These are phyloP conservation scores for Mimosa bimucronata DNA, from an alignment of 306 rosid species.

Conservation along the genomic window DNA sequence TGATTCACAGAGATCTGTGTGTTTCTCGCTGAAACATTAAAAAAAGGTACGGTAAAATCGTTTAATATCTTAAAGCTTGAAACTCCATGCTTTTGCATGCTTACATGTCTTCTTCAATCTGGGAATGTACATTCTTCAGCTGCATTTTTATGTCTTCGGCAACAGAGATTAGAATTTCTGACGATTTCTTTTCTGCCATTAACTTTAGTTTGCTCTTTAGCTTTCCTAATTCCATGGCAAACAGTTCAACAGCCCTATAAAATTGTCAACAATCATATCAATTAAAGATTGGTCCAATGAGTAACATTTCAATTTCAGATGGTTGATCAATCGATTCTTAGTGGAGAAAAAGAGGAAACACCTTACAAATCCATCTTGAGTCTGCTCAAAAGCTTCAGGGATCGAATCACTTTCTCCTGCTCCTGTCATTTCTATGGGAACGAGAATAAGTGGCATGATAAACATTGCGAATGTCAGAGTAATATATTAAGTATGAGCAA, in stretches of 20 bases:
- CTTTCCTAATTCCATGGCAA: slow-evolving; percentile 66
- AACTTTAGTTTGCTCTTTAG: slow-evolving; percentile 72
- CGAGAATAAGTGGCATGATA: slow-evolving; percentile 9
- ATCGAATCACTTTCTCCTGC: slow-evolving; percentile 58
- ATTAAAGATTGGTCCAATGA: slow-evolving; percentile 19
- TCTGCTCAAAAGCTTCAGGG: slow-evolving; percentile 57
- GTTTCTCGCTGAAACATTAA: slow-evolving; percentile 70
- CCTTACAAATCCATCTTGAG: slow-evolving; percentile 79
- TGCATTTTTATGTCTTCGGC: slow-evolving; percentile 67
- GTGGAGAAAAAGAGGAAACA: slow-evolving; percentile 41
- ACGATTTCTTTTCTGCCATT: slow-evolving; percentile 61
- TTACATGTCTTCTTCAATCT: slow-evolving; percentile 78
- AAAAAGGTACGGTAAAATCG: slow-evolving; percentile 22
- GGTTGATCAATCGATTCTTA: slow-evolving; percentile 23
- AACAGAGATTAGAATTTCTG: slow-evolving; percentile 75
- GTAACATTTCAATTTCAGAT: slow-evolving; percentile 14
- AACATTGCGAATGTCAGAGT: slow-evolving; percentile 20
- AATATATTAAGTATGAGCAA: slow-evolving; percentile 24
- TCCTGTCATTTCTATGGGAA: slow-evolving; percentile 49
- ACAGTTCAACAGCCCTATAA: slow-evolving; percentile 78
- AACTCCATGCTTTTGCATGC: slow-evolving; percentile 44
- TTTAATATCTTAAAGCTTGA: slow-evolving; percentile 28
- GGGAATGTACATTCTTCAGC: slow-evolving; percentile 78
- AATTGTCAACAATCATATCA: slow-evolving; percentile 36
- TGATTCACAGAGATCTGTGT: slow-evolving; percentile 57